Evolutionary conservation across 2,329 filamentous ascomycete species (phyloP).

Genomic region (Rhinocladiella mackenziei): DNA sequence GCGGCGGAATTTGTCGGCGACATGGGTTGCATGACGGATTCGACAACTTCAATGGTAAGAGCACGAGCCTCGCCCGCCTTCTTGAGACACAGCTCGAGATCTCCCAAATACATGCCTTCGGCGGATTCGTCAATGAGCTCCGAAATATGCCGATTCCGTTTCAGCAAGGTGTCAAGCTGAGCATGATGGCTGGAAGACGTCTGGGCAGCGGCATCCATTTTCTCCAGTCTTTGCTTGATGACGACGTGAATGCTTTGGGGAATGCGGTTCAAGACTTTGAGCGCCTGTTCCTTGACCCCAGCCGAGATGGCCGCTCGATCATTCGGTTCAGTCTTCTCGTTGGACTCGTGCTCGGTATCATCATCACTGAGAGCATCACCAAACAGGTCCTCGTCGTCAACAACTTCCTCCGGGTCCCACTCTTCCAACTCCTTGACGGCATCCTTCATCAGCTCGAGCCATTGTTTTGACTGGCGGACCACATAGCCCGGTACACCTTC

Average conservation of each 20-base stretch:
- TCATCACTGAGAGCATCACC: slow-evolving; percentile 35
- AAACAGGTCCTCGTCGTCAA: slow-evolving; percentile 48
- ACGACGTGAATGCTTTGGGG: slow-evolving; percentile 44
- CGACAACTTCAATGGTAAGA: slow-evolving; percentile 27
- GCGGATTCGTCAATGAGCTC: slow-evolving; percentile 45
- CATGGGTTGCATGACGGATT: slow-evolving; percentile 16
- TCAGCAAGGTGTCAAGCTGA: slow-evolving; percentile 37
- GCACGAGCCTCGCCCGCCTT: slow-evolving; percentile 28
- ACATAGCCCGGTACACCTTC: slow-evolving; percentile 68
- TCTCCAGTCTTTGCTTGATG: slow-evolving; percentile 40
- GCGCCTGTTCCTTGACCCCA: slow-evolving; percentile 40
- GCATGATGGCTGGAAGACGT: slow-evolving; percentile 20
- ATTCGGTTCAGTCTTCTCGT: slow-evolving; percentile 24
- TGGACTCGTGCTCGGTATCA: slow-evolving; percentile 25
- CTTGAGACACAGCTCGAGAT: slow-evolving; percentile 32
- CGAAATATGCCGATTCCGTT: slow-evolving; percentile 37
- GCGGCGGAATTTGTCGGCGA: not conserved
- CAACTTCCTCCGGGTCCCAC: slow-evolving; percentile 71
- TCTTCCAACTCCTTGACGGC: slow-evolving; percentile 81
- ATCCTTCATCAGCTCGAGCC: slow-evolving; percentile 71
- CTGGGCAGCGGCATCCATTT: slow-evolving; percentile 25
- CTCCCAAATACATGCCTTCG: slow-evolving; percentile 43
- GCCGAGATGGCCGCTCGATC: slow-evolving; percentile 36
- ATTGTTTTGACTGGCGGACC: slow-evolving; percentile 67
- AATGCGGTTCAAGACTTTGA: slow-evolving; percentile 43